Evolutionary conservation across 176 grass and related monocot genomes (phyloP).

Genomic region (Chloris gayana): DNA sequence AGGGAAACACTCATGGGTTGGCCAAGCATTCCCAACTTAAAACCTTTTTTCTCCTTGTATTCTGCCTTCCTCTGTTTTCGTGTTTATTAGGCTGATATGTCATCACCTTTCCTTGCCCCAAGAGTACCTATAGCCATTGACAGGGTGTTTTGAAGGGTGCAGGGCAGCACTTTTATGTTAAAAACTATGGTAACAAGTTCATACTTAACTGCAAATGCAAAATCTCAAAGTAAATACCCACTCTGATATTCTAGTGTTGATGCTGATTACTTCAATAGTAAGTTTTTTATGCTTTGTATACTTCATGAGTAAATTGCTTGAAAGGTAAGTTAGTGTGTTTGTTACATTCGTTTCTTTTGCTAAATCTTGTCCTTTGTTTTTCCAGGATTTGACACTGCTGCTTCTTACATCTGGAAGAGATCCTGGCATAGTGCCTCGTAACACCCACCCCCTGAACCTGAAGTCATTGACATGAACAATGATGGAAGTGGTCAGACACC

Average conservation of each 20-base stretch:
- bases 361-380: constrained; percentile 33
- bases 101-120: too few species aligned
- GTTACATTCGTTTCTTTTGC: not conserved
- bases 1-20: too few species aligned
- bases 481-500: constrained; percentile 70
- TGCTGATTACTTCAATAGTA: not conserved
- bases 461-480: constrained; percentile 54
- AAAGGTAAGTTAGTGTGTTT: not conserved
- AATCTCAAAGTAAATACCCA: not conserved
- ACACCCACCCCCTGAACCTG: constrained; percentile 81
- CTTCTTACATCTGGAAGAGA: constrained; percentile 92
- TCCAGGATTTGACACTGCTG: constrained; percentile 85
- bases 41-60: too few species aligned
- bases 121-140: too few species aligned
- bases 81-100: too few species aligned
- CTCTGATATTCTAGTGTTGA: not conserved
- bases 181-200: not conserved
- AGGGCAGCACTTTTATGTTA: not conserved
- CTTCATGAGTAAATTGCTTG: not conserved
- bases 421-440: constrained; percentile 92
- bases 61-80: too few species aligned
- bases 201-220: not conserved
- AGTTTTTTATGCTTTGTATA: not conserved
- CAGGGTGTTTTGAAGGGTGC: too few species aligned
- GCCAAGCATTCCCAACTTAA: too few species aligned